These are phyloP conservation scores for Vigna mungo DNA, from an alignment of 306 rosid genomes.

Conservation along the genomic window DNA sequence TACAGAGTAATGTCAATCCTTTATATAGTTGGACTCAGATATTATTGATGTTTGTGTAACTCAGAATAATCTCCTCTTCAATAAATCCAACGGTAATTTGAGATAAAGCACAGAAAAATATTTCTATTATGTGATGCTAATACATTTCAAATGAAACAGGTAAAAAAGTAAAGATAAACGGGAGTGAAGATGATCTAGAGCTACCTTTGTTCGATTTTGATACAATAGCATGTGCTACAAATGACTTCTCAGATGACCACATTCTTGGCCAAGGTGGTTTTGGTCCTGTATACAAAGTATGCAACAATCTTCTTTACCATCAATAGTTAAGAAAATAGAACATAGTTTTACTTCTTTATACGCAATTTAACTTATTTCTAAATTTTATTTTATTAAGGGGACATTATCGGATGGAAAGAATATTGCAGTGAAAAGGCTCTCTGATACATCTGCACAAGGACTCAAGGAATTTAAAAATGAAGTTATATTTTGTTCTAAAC, in stretches of 20 bases:
- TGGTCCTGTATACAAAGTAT: slow-evolving; percentile 65
- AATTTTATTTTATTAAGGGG: slow-evolving; percentile 5
- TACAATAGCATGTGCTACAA: slow-evolving; percentile 52
- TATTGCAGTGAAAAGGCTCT: slow-evolving; percentile 36
- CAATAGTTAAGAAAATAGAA: not conserved
- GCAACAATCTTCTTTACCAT: not conserved
- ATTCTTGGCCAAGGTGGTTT: slow-evolving; percentile 74
- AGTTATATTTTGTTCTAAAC: slow-evolving; percentile 38
- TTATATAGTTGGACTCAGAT: no score
- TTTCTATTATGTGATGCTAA: not conserved
- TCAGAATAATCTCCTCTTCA: no score
- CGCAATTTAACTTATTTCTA: not conserved
- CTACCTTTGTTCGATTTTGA: slow-evolving; percentile 55
- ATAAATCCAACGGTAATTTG: no score
- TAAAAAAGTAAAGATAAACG: not conserved
- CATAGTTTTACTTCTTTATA: not conserved
- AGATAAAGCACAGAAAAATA: not conserved
- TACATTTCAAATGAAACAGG: not conserved
- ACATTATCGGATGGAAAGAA: slow-evolving; percentile 26
- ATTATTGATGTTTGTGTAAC: no score
- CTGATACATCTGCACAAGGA: slow-evolving; percentile 8
- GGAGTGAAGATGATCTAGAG: slow-evolving; percentile 48
- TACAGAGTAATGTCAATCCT: no score
- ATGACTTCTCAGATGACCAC: slow-evolving; percentile 49
- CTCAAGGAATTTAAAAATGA: slow-evolving; percentile 41